Evolutionary conservation across 306 rosid species (phyloP), one percentile per base, ranked within the genome.

Genomic region (Cicer arietinum): DNA sequence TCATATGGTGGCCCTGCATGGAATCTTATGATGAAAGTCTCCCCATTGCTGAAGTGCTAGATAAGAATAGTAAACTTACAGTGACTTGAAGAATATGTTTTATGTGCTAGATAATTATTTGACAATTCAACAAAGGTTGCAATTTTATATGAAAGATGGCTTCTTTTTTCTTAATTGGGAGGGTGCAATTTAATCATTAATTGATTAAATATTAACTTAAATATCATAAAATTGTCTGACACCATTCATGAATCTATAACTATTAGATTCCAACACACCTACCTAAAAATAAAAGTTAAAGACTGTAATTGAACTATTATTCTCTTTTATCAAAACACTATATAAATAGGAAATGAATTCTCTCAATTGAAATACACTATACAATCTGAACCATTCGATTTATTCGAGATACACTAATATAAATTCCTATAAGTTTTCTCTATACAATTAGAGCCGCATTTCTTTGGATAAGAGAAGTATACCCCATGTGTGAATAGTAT

Each of bases 221-320:
- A 46, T 45, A 22, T 56, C 66, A 52, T 56, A 81, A 54, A 76
- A 65, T 77, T 44, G 50, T 37, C 14, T 8, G 16, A 76, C 22
- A 53, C 69, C 63, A 69, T 37, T 41, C 70, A 71, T 70, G 75
- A 71, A 8, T 59, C 64, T 74, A 69, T 61, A 13, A 58, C 8
- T 58, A 46, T 20, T 68, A 75, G 16, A 68, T 60, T 68, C 63
- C 81, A 75, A 76, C 65, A 65, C 75, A 77, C 71, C 76, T 69
- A 17, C n/a, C 77, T 47, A 65, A 80, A 16, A 61, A 17, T 41
- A 66, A 64, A 66, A 66, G 59, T 71, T 39, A 44, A 54, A 67
- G 62, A 52, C 44, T 66, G 56, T 75, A 76, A 44, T 50, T 52
- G 39, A 20, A 50, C 16, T 48, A 35, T 68, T 51, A 35, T 68